A percentile compares a stretch with the other conserved stretches of the same genome.
These are phyloP conservation scores for Lizonia empirigonia DNA, from an alignment of 2,329 filamentous ascomycete species.

Conservation along the genomic window DNA sequence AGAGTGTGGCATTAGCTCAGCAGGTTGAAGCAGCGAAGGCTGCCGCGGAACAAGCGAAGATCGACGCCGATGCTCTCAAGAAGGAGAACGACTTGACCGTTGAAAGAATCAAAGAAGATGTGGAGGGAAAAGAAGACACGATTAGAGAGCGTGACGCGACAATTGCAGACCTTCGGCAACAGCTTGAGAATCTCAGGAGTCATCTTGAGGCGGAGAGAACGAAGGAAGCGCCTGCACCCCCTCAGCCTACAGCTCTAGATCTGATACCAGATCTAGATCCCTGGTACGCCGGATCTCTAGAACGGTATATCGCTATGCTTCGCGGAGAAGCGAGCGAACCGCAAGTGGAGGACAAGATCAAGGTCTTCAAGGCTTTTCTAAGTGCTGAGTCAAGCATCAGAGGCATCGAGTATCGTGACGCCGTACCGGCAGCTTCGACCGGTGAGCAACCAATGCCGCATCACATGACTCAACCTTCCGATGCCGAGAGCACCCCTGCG, in stretches of 20 bases:
- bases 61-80: constrained; percentile 25
- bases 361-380: constrained; percentile 59
- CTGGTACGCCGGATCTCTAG: constrained; percentile 62
- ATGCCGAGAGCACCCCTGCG: constrained; percentile 10
- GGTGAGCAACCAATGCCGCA: constrained; percentile 5
- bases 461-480: constrained; percentile 1
- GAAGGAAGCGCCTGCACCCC: constrained; percentile 28
- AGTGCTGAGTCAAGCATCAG: constrained; percentile 40
- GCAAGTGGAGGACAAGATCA: constrained; percentile 59
- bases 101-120: constrained; percentile 42
- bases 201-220: constrained; percentile 37
- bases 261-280: constrained; percentile 61
- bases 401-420: constrained; percentile 53
- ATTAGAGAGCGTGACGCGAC: constrained; percentile 36
- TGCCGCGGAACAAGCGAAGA: constrained; percentile 30
- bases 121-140: constrained; percentile 42
- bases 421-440: constrained; percentile 25
- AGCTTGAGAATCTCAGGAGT: constrained; percentile 31
- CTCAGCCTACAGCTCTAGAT: constrained; percentile 37
- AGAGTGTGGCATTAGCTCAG: constrained; percentile 22
- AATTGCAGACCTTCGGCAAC: constrained; percentile 28
- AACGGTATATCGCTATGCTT: constrained; percentile 61
- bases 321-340: constrained; percentile 54
- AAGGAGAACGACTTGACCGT: constrained; percentile 40
- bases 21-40: constrained; percentile 30